phyloP scores from a whole-genome alignment of 495 filamentous ascomycete genomes.

The Trichoderma orchidacearum region DNA sequence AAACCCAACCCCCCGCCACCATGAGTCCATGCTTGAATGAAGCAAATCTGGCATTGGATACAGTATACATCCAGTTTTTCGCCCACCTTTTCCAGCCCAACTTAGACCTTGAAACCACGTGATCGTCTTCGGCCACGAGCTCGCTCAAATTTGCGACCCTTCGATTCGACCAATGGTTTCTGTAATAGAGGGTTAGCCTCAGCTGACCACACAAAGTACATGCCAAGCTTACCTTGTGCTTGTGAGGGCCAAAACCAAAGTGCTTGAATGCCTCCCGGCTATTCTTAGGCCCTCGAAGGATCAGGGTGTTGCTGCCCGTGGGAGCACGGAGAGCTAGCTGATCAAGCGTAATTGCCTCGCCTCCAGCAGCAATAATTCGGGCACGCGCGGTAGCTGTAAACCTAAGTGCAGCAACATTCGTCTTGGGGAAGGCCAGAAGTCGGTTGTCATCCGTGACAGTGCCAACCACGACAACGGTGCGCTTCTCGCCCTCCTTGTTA shows the following conservation, averaged over 20 bases:
- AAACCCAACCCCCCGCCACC: conserved; percentile 21
- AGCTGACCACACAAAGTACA: not conserved
- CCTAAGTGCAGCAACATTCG: conserved; percentile 80
- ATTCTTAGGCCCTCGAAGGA: conserved; percentile 95
- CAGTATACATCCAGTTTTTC: conserved; percentile 6
- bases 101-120: conserved; percentile 97
- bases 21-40: conserved; percentile 16
- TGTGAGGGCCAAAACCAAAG: conserved; percentile 95
- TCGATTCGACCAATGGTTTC: conserved; percentile 95
- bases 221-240: conserved; percentile 59
- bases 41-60: conserved; percentile 9
- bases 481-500: conserved; percentile 56
- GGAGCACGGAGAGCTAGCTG: conserved; percentile 88
- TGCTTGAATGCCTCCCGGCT: conserved; percentile 94
- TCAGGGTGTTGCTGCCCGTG: conserved; percentile 85
- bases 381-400: conserved; percentile 94
- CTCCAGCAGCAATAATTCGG: conserved; percentile 81
- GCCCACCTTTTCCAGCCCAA: not conserved
- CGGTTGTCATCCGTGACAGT: conserved; percentile 96
- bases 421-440: conserved; percentile 75
- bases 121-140: conserved; percentile 96
- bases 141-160: conserved; percentile 97
- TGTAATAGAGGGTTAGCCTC: conserved; percentile 18
- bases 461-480: conserved; percentile 85
- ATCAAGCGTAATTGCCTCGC: conserved; percentile 87